Percentiles rank a stretch among this genome's conserved stretches.
Evolutionary conservation across 2,329 filamentous ascomycete genomes (phyloP).

Genomic region (Fusarium humuli): DNA sequence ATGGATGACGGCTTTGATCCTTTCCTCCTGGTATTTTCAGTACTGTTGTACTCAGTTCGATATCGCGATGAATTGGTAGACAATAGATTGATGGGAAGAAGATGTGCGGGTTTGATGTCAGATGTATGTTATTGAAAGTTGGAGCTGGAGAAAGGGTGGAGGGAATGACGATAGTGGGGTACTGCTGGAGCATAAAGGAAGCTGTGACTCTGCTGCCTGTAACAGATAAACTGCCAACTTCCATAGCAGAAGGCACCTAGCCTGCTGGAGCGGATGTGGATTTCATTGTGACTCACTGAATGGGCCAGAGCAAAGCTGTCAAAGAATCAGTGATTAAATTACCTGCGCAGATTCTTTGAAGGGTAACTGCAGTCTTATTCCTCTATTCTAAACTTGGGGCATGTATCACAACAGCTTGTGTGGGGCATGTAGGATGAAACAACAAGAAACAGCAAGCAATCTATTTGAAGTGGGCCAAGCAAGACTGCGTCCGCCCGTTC

Average conservation of each 20-base stretch:
- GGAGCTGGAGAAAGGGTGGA: constrained; percentile 18
- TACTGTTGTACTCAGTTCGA: background rate
- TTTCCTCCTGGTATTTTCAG: background rate
- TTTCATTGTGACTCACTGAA: no score
- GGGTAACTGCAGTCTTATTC: background rate
- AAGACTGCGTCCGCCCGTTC: background rate
- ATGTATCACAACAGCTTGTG: constrained; percentile 21
- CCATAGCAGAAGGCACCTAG: background rate
- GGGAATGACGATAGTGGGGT: constrained; percentile 40
- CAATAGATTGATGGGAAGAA: background rate
- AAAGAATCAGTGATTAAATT: background rate
- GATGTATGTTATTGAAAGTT: constrained; percentile 12
- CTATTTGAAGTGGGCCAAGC: background rate
- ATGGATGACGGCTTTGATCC: background rate
- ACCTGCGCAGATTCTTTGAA: background rate
- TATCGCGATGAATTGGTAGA: background rate
- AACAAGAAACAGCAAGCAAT: background rate
- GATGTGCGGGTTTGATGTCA: background rate
- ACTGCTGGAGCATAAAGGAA: background rate
- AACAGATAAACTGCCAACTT: background rate
- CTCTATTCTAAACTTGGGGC: background rate
- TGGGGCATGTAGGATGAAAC: constrained; percentile 3
- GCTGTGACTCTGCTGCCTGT: background rate
- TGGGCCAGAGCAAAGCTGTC: no score
- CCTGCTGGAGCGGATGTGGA: no score